Evolutionary conservation across 2,329 filamentous ascomycete genomes (phyloP), one percentile per base, ranked within the genome.

Genomic region (Domatiomyces catenatus): DNA sequence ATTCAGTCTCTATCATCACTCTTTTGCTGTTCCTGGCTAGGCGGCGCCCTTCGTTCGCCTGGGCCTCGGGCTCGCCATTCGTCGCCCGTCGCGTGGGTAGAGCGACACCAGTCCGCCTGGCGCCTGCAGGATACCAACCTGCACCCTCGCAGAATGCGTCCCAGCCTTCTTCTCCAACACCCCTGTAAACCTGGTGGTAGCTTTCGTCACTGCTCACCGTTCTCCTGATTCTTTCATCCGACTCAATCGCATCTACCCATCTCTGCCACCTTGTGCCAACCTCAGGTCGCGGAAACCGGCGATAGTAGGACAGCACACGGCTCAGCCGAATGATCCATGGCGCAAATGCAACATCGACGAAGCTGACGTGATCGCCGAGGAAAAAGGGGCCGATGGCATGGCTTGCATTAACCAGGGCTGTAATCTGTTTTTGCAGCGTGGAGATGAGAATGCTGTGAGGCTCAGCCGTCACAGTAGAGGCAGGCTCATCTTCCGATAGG

Each of bases 321-420:
- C 75, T 71, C 53, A 89, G 68, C 1, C 85, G 75, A 17, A 88
- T 62, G 12, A 86, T 75, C 74, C 86, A 89, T 0, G 85, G 85
- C 1, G 84, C 84, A 45, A 87, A 74, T 60, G 87, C 81, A 15
- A 87, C 73, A 57, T 89, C 84, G 0, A 89, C 84, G 50, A 86
- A 80, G 0, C 71, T 73, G 50, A 81, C 69, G 1, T 71, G 58
- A 0, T 64, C 57, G 6, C 79, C 79, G 57, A 75, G 72, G 62
- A 89, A 89, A 64, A 83, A 87, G 0, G 84, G 84, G 0, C 84
- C 84, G 48, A 73, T 61, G 18, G 67, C 55, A 60, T 80, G 67
- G 0, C 77, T 76, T 0, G 75, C 77, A 26, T 74, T 70, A 45
- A 81, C 74, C 0, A 81, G 64, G 51, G 74, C 81, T 59, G 71